These are phyloP conservation scores for Lagerstroemia speciosa DNA, from an alignment of 345 rosid genomes.

Conservation along the genomic window DNA sequence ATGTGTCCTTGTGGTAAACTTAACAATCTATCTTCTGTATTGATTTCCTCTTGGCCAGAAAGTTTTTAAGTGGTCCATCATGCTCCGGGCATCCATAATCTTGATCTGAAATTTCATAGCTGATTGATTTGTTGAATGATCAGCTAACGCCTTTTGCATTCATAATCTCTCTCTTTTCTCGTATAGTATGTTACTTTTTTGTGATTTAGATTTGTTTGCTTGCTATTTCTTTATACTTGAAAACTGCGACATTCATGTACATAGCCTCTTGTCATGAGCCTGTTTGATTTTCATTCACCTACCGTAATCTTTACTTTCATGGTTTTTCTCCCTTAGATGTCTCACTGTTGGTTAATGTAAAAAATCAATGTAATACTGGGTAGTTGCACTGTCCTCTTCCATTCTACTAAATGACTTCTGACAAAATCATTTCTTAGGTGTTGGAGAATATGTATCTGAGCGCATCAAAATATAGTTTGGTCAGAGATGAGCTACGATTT, in stretches of 20 bases:
- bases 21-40: neutral
- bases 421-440: neutral
- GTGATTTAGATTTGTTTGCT: neutral
- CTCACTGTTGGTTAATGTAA: neutral
- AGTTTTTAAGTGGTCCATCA: neutral
- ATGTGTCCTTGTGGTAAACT: no score
- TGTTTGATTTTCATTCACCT: no score
- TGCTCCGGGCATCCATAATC: neutral
- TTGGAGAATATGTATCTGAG: neutral
- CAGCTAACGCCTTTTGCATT: neutral
- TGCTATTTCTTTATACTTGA: neutral
- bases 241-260: no score
- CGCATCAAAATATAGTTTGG: neutral
- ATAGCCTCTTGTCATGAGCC: neutral
- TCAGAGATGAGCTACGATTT: neutral
- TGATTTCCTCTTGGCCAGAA: neutral
- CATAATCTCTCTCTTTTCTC: neutral
- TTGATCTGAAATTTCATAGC: neutral
- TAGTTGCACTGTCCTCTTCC: no score
- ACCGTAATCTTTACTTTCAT: no score
- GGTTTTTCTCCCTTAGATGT: neutral
- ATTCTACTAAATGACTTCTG: no score
- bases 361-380: no score
- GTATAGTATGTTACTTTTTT: neutral
- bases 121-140: neutral